Base-by-base conservation (phyloP, 352 stramenopile species). In the Pythium aphanidermatum region DNA sequence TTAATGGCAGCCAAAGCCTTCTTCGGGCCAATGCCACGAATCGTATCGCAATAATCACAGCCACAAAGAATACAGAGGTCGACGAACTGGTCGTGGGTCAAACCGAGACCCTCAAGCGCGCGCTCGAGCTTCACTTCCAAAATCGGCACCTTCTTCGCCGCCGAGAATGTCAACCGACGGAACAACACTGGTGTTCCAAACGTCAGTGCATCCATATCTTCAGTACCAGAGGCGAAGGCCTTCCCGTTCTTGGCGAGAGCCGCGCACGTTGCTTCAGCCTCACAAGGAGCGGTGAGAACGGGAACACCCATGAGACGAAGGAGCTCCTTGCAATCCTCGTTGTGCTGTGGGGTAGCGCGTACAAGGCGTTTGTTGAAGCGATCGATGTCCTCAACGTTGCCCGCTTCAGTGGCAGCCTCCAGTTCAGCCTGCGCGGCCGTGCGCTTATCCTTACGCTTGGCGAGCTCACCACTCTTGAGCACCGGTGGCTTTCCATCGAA, bases 161-260 rank as follows among this genome's bases (percentile, higher is more conserved):
- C 81, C 6, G 81, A 80, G 28, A 96, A 76, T 16, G 88, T 98
- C 49, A 97, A 53, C 14, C 85, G 82, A 25, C 96, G 89, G 21
- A 98, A 83, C 27, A 98, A 63, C 43, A 98, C 79, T 0, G 97
- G 96, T n/a, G 96, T 96, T 16, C 79, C 78, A 64, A 99, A 99
- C 21, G 96, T 99, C 49, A 99, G 72, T 13, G 93, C 93, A 61
- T 99, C 97, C 96, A 99, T 99, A 76, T 99, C 97, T 74, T 99
- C 97, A 0, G 96, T 99, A 17, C 85, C 96, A 0, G 89, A 84
- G 4, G 92, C 96, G 58, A 92, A 99, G 0, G 98, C 88, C 43
- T 96, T 91, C 37, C 92, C 93, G 17, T 65, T 74, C 50, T 92
- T 96, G 42, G 86, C 91, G 38, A 99, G 74, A 31, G 81, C 78